Base-by-base conservation (phyloP, 495 filamentous ascomycete genomes). In the Trichoderma erinaceum region DNA sequence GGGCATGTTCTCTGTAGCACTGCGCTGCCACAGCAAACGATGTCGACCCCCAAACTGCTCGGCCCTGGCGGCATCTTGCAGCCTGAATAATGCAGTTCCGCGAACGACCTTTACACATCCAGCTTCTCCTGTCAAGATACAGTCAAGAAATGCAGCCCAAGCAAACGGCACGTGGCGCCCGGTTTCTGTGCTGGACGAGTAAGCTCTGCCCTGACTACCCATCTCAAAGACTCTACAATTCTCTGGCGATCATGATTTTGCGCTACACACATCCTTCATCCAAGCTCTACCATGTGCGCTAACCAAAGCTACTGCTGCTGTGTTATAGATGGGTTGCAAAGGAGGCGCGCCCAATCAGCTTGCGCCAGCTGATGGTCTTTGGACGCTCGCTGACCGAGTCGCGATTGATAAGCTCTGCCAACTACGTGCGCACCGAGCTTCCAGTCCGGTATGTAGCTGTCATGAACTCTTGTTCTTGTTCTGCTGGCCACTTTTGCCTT, bases 361-460 rank as follows among this genome's bases (percentile, higher is more conserved):
- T 97, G 66, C 88, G 92, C 48, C 92, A 96, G 76, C 84, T 99
- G 71, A 97, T 95, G 73, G 96, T 98, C 71, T 99, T 98, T 74
- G 83, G 84, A 0, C 89, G 95, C 32, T 93, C 93, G 15, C 78
- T 99, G 75, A 97, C 93, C 48, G 96, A 98, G 77, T 82, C 85
- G 23, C 89, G 96, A 68, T 84, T 99, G 66, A 86, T 99, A 66
- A 91, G 90, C 80, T 96, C 93, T 56, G 96, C 96, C 38, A 98
- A 98, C 77, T 99, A 98, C 83, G 92, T 98, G 52, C 91, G 95
- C 46, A 93, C 91, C 6, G 95, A 99, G 79, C 85, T 99, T 27
- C 95, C 95, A 11, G 92, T 90, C n/a, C 86, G 92, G 91, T 89
- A 76, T 68, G 80, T 75, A 32, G 25, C 8, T 38, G 8, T 48